A percentile compares a stretch with the other conserved stretches of the same genome.
These are phyloP conservation scores for Rhodosporidiobolus sp. DNA, from an alignment of 768 basidiomycete genomes.

Conservation along the genomic window DNA sequence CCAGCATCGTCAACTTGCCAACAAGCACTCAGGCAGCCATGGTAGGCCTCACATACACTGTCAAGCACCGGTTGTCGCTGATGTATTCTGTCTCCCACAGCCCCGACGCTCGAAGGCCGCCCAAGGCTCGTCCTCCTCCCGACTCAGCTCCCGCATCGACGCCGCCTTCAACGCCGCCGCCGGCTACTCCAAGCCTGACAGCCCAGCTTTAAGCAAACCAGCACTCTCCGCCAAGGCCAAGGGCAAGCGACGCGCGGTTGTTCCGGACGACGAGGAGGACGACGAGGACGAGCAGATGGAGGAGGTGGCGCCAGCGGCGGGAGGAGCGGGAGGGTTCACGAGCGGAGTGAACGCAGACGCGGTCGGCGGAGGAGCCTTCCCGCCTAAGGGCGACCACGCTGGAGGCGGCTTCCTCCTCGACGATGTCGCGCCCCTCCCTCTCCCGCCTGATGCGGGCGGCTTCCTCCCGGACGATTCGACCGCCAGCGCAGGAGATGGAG, in stretches of 20 bases:
- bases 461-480: slow-evolving; percentile 24
- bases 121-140: not conserved
- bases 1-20: too few species aligned
- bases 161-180: slow-evolving; percentile 32
- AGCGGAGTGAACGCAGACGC: too few species aligned
- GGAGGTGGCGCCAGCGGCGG: not conserved
- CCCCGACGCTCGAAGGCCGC: not conserved
- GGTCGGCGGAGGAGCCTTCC: not conserved
- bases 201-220: not conserved
- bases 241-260: slow-evolving; percentile 23
- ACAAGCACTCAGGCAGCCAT: too few species aligned
- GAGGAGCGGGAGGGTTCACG: not conserved
- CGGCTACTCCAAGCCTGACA: not conserved
- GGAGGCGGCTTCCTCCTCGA: slow-evolving; percentile 3
- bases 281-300: slow-evolving; percentile 13
- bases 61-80: not conserved
- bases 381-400: not conserved
- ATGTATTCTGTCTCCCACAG: not conserved
- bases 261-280: slow-evolving; percentile 28
- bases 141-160: slow-evolving; percentile 30
- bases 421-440: not conserved
- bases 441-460: slow-evolving; percentile 10
- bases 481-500: not conserved
- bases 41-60: too few species aligned
- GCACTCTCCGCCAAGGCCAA: not conserved